A percentile compares a stretch with the other conserved stretches of the same genome.
Conservation (phyloP, 805 yeast species). For the Nakazawaea ernobii region DNA sequence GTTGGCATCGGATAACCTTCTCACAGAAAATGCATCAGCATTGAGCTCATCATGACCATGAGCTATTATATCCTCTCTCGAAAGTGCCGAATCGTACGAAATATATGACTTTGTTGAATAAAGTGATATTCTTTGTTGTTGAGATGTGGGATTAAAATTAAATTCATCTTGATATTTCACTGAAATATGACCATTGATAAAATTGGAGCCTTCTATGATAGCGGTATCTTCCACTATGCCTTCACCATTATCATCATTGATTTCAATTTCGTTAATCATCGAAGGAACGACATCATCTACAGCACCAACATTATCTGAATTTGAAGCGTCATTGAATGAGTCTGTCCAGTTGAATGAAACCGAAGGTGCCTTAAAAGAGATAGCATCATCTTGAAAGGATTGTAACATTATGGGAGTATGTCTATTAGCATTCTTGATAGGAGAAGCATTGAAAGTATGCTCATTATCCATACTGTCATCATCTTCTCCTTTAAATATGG, state of each 20-base stretch:
- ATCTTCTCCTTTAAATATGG: slow-evolving; percentile 14
- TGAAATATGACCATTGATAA: too few species aligned
- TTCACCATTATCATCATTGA: background rate
- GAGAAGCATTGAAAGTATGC: slow-evolving; percentile 17
- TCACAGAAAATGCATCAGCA: slow-evolving; percentile 18
- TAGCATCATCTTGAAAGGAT: background rate
- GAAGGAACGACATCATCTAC: slow-evolving; percentile 13
- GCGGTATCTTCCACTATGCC: background rate
- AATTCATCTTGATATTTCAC: slow-evolving; percentile 3
- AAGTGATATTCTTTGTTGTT: slow-evolving; percentile 1
- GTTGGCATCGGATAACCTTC: slow-evolving; percentile 23
- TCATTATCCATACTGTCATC: slow-evolving; percentile 9
- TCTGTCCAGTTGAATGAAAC: slow-evolving; percentile 32
- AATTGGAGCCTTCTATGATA: too few species aligned
- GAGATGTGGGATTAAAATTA: background rate
- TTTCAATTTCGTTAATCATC: slow-evolving; percentile 11
- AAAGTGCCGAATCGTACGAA: slow-evolving; percentile 8
- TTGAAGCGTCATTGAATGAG: slow-evolving; percentile 19
- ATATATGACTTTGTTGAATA: slow-evolving; percentile 8
- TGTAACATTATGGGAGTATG: background rate
- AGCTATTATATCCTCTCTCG: background rate
- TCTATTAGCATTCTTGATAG: slow-evolving; percentile 13
- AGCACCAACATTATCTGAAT: slow-evolving; percentile 2
- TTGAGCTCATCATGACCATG: background rate
- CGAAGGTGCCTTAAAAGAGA: slow-evolving; percentile 27